Base-by-base conservation (phyloP, 192 early-diverging fungal species). In the Podila clonocystis region DNA sequence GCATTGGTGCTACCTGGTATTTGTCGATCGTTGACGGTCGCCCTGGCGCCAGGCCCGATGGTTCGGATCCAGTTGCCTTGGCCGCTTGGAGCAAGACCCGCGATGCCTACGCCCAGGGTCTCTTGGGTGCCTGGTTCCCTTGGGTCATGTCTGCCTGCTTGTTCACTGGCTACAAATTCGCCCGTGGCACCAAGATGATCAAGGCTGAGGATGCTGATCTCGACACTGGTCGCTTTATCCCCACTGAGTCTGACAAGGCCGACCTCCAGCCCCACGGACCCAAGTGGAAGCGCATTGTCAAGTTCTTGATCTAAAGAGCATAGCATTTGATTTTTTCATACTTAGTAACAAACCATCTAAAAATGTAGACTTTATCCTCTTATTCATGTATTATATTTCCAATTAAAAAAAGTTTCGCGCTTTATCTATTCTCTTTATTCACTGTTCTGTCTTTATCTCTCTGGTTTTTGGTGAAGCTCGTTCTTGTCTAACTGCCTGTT, bases 181-280 rank as follows among this genome's bases (percentile, higher is more conserved):
- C 67, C 26, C 61, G 74, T 33, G 73, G 86, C 8, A 82, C 85
- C 9, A 36, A 59, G 20, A 67, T 91, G 57, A 79, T 92, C 15
- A 77, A 87, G 58, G 64, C 76, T n/a, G 57, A 65, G 4, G 86
- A 92, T 5, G 84, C 86, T 62, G 86, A 90, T 70, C 86, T 92
- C 62, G 82, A 85, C 50, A 85, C 82, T 6, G 82, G 82, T 33
- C 76, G 74, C 20, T 45, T 77, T 15, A 65, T 61, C 30, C 59
- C 59, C 59, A 61, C 59, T 9, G 59, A 61, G 59, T 61, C 59
- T 24, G 59, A 61, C 29, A 24, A 30, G 29, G 30, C 15, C 12
- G 59, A 61, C 2, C 0, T 61, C 6, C 4, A 13, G 29, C 15
- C 28, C 22, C 26, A 61, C 17, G 30, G 59, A 28, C 59, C 59